These are phyloP conservation scores for Apiotrichum brassicae DNA, from an alignment of 1,284 basidiomycete species.

Conservation along the genomic window DNA sequence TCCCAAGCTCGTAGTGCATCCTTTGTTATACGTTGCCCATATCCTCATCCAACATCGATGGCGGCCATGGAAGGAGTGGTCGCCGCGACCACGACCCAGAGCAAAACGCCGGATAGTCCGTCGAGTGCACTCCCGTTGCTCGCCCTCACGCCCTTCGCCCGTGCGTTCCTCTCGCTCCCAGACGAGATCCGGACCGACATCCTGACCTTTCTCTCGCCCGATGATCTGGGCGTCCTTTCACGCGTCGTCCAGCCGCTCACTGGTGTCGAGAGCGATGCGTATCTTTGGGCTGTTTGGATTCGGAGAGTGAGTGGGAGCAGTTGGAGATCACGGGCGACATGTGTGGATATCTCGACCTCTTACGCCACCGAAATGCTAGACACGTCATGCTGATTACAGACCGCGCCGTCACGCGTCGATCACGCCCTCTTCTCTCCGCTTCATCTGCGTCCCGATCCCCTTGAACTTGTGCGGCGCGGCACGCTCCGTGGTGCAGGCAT, in stretches of 20 bases:
- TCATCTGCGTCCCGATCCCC: constrained; percentile 15
- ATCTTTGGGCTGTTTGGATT: constrained; percentile 21
- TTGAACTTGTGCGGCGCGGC: constrained; percentile 22
- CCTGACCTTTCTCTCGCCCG: constrained; percentile 21
- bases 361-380: neutral
- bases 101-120: too few species aligned
- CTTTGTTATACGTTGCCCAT: too few species aligned
- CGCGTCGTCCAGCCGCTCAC: constrained; percentile 15
- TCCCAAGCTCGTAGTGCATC: too few species aligned
- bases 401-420: constrained; percentile 16
- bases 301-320: constrained; percentile 8
- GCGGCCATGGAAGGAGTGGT: too few species aligned
- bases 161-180: constrained; percentile 17
- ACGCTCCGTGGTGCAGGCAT: constrained; percentile 24
- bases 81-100: too few species aligned
- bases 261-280: constrained; percentile 21
- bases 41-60: too few species aligned
- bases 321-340: too few species aligned
- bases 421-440: constrained; percentile 22
- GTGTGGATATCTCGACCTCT: neutral
- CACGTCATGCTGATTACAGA: constrained; percentile 14
- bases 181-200: constrained; percentile 22
- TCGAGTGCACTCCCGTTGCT: neutral
- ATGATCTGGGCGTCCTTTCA: constrained; percentile 24
- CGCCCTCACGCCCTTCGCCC: constrained; percentile 8